Evolutionary conservation across 352 stramenopile species (phyloP), one percentile per base, ranked within the genome.

Genomic region (Phytophthora hibernalis): DNA sequence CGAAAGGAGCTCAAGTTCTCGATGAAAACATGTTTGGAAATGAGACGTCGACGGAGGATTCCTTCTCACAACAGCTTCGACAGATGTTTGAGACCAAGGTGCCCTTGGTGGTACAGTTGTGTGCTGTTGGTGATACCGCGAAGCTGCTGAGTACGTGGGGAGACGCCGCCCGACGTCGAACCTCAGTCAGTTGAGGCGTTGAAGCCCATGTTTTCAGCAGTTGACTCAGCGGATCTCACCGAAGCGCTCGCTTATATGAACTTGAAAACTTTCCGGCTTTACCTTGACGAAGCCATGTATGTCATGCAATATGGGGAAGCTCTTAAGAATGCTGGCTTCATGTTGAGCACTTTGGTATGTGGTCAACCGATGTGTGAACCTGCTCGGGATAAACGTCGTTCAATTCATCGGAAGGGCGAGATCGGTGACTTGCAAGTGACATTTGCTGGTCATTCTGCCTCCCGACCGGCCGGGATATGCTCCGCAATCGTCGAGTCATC

Each of bases 61-160:
- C 30, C 1, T 47, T 66, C 16, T 31, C 40, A 5, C n/a, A 13
- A 1, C 9, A 54, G 26, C 11, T 66, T 16, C 21, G 26, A 7
- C 5, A 20, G 0, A 2, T 66, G 10, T 38, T 66, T 3, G 24
- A 40, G 22, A 43, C 18, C 6, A 10, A 60, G 18, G 59, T 49
- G 3, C 59, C 59, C 0, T n/a, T 18, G n/a, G 50, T 60, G 22
- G 49, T 61, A n/a, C 59, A 66, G 37, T 52, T 66, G 1, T 66
- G 59, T n/a, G 50, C 59, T 47, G 59, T 54, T 22, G 22, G 13
- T 11, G 40, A 61, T 31, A 20, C 15, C 5, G 21, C 18, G 1
- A 51, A 48, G 9, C 15, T 66, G 45, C 7, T 65, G 22, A 65
- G 49, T 16, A 31, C 10, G 30, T 66, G 50, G 50, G 49, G 54